These are phyloP conservation scores for Macrocybe gigantea DNA, from an alignment of 768 basidiomycete genomes.

Conservation along the genomic window DNA sequence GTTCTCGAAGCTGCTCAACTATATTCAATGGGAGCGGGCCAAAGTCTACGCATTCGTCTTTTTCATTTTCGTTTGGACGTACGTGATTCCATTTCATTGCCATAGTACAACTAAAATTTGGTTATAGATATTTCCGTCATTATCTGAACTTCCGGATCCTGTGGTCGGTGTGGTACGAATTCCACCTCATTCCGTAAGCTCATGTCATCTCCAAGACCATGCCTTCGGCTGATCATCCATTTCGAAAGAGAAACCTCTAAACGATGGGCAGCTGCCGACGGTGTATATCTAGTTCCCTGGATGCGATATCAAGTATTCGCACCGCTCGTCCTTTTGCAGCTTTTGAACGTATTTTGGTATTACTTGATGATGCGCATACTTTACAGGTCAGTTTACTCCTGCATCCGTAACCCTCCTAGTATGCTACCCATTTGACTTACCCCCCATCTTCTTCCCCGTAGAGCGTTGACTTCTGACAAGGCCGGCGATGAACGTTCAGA, in stretches of 20 bases:
- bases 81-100: slow-evolving; percentile 23
- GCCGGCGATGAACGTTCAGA: slow-evolving; percentile 78
- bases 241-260: slow-evolving; percentile 44
- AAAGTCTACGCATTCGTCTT: slow-evolving; percentile 58
- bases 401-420: neutral
- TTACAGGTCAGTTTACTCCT: slow-evolving; percentile 46
- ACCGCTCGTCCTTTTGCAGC: slow-evolving; percentile 70
- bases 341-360: slow-evolving; percentile 93
- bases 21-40: slow-evolving; percentile 61
- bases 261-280: slow-evolving; percentile 54
- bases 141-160: slow-evolving; percentile 84
- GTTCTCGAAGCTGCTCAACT: slow-evolving; percentile 86
- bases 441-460: slow-evolving; percentile 19
- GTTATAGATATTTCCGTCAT: slow-evolving; percentile 83
- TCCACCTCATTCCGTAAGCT: slow-evolving; percentile 68
- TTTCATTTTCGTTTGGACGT: slow-evolving; percentile 82
- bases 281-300: slow-evolving; percentile 71
- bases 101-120: neutral
- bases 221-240: neutral
- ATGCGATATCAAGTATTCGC: slow-evolving; percentile 78
- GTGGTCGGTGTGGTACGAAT: slow-evolving; percentile 82
- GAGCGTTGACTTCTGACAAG: slow-evolving; percentile 42
- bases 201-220: neutral
- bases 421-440: slow-evolving; percentile 2
- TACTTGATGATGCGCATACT: slow-evolving; percentile 76